Percentiles rank a stretch among this genome's conserved stretches.
These are phyloP conservation scores for Brassica incana DNA, from an alignment of 345 rosid genomes.

Conservation along the genomic window DNA sequence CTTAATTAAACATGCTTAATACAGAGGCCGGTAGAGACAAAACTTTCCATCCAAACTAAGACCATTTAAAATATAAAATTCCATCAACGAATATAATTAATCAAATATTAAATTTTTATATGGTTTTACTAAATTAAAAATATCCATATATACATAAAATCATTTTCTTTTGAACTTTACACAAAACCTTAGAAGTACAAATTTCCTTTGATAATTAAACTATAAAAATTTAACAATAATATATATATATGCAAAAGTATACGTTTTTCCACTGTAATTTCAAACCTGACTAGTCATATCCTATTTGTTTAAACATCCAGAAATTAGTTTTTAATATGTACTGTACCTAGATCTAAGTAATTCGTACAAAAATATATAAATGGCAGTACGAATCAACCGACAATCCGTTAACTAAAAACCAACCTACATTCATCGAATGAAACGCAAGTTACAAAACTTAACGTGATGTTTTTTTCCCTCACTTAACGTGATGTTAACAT, in stretches of 20 bases:
- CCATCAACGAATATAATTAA: background rate
- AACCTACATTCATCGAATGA: slow-evolving; percentile 24
- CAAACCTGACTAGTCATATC: background rate
- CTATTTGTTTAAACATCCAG: background rate
- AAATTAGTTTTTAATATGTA: background rate
- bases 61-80: background rate
- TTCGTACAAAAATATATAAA: background rate
- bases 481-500: background rate
- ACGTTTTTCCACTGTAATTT: background rate
- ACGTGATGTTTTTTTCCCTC: background rate
- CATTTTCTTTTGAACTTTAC: background rate
- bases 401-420: slow-evolving; percentile 1
- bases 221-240: background rate
- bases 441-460: slow-evolving; percentile 4
- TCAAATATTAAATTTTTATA: background rate
- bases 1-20: background rate
- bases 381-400: slow-evolving; percentile 24
- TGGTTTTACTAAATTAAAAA: background rate
- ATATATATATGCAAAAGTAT: background rate
- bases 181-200: background rate
- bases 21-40: background rate
- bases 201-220: background rate
- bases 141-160: background rate
- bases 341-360: background rate
- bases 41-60: background rate